These are phyloP conservation scores for Plasmodium vivax DNA, from an alignment of 169 alveolate genomes.

Conservation along the genomic window DNA sequence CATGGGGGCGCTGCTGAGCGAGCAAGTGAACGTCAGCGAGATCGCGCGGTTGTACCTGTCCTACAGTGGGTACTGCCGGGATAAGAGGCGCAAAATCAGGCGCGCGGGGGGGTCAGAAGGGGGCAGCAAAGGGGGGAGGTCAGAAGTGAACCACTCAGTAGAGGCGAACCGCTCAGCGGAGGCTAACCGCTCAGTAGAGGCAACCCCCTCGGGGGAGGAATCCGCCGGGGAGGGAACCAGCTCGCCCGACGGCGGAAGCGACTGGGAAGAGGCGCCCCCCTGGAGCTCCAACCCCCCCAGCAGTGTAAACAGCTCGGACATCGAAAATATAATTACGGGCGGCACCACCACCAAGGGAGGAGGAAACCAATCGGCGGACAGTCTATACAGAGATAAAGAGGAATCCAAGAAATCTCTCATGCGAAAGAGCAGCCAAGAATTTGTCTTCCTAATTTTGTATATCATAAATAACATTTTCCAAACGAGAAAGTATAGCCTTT, in stretches of 20 bases:
- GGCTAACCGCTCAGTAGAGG: background rate
- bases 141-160: background rate
- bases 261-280: background rate
- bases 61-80: constrained; percentile 15
- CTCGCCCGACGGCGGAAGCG: background rate
- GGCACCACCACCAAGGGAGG: background rate
- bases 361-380: background rate
- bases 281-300: constrained; percentile 23
- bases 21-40: constrained; percentile 20
- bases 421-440: constrained; percentile 35
- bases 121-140: background rate
- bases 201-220: background rate
- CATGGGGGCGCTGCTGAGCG: background rate
- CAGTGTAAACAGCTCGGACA: constrained; percentile 59
- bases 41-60: constrained; percentile 32
- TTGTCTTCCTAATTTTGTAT: constrained; percentile 38
- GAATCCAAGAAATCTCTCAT: constrained; percentile 9
- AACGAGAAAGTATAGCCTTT: constrained; percentile 33
- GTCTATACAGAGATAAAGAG: constrained; percentile 44
- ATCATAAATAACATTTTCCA: constrained; percentile 45
- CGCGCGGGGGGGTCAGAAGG: background rate
- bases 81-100: constrained; percentile 24
- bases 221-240: background rate
- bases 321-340: constrained; percentile 10
- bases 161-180: background rate